Base-by-base conservation (phyloP, 139 green algal genomes). In the Astrephomene gubernaculifera region DNA sequence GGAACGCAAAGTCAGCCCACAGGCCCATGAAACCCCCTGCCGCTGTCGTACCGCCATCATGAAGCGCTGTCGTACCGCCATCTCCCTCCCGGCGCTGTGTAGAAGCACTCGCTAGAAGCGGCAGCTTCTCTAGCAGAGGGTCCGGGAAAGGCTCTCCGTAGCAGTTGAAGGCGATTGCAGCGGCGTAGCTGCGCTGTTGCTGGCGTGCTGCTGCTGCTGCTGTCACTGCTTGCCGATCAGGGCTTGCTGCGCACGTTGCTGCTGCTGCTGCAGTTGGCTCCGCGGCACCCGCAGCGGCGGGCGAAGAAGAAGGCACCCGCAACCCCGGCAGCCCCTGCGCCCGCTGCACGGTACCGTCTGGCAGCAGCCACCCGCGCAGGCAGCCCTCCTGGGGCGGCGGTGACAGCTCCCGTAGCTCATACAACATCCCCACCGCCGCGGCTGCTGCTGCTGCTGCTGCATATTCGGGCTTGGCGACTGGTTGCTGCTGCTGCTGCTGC, bases 21-120 rank as follows among this genome's bases (percentile, higher is more conserved):
- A 93, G 39, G 10, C 89, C 89, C 7, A 91, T 82, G 81, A 90
- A 91, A n/a, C 83, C 68, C 24, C 31, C 4, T n/a, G 63, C 63
- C 63, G 31, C 2, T 33, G 31, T 12, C 63, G 31, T 31, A 31
- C 5, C 1, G 2, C 63, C 10, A 39, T 10, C 31, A 70, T 33
- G 57, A 67, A 67, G 19, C 12, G 21, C 8, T 12, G 57, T n/a
- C 7, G 57, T 12, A 67, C 24, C n/a, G n/a, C 57, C 1, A 67
- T 33, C 12, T 24, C 22, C 57, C 21, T 7, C 21, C 21, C 19
- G 24, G 24, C 24, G 57, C 29, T 67, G 57, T 7, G 24, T 24
- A 27, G 31, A 33, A n/a, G 21, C 12, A 24, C 29, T 67, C 17
- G 31, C 7, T 67, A n/a, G 21, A 29, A n/a, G 57, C 21, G 57